Evolutionary conservation across 768 basidiomycete genomes (phyloP).

Genomic region (Collybia mongolica): DNA sequence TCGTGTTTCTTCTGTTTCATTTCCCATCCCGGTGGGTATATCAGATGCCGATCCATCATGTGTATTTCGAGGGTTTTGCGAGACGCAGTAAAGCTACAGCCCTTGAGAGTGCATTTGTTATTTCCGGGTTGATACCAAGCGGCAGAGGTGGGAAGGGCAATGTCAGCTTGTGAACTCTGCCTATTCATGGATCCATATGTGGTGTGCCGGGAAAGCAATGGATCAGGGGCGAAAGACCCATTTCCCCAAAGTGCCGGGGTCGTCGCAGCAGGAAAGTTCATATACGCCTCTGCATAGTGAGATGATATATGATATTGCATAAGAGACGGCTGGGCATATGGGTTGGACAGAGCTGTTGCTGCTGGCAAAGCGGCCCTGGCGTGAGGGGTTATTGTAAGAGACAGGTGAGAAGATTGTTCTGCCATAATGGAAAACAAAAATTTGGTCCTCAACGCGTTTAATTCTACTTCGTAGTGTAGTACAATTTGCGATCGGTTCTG

Average conservation of each 20-base stretch:
- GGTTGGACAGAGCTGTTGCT: not conserved
- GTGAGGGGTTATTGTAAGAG: too few species aligned
- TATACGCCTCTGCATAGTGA: slow-evolving; percentile 19
- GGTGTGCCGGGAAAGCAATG: not conserved
- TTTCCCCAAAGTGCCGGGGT: not conserved
- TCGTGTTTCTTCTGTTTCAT: slow-evolving; percentile 50
- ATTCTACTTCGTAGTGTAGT: too few species aligned
- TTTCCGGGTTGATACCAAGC: slow-evolving; percentile 68
- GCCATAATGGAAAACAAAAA: too few species aligned
- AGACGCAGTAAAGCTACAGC: slow-evolving; percentile 72
- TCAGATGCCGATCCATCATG: slow-evolving; percentile 89
- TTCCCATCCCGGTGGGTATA: slow-evolving; percentile 76
- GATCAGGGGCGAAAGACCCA: not conserved
- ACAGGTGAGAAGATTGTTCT: too few species aligned
- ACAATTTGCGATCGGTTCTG: not conserved
- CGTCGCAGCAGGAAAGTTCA: not conserved
- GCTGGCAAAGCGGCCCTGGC: too few species aligned
- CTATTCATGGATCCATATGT: too few species aligned
- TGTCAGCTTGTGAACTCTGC: too few species aligned
- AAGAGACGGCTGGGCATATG: not conserved
- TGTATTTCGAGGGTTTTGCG: slow-evolving; percentile 72
- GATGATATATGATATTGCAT: too few species aligned
- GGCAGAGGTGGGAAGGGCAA: slow-evolving; percentile 7
- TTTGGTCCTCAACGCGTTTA: too few species aligned
- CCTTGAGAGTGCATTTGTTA: slow-evolving; percentile 54